Evolutionary conservation across 441 rosid genomes (phyloP), one percentile per base, ranked within the genome.

Genomic region (Gossypium davidsonii): DNA sequence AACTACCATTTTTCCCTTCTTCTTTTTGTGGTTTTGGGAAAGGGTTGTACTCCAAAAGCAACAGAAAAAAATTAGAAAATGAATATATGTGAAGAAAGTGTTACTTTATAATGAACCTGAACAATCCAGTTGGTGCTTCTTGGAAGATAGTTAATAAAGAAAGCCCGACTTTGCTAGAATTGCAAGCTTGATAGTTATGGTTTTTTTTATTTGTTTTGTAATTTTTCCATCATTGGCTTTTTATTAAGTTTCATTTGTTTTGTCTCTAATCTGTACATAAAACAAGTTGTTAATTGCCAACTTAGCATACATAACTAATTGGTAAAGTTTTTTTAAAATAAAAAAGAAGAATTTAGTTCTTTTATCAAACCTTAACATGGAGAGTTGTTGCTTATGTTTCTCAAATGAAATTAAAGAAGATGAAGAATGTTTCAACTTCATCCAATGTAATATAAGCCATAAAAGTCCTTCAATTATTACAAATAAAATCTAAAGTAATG

Each of bases 81-180:
- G 10, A 59, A 10, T 20, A 61, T 17, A 31, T 59, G 37, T 51
- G 15, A 34, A 59, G 34, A 75, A 68, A 71, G 28, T 57, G 20
- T 70, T 56, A 77, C 77, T 83, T 78, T 73, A 44, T 44, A 56
- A 53, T 71, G 79, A 83, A 77, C 65, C 53, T 75, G 67, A 70
- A 78, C 48, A 69, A 67, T 28, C 8, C 21, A 76, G 71, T 67
- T 57, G 84, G 81, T 80, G 60, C 51, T 9, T 58, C 55, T 44
- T 42, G 44, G 58, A 58, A 55, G 55, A 64, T 39, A 57, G 2
- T 71, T 17, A 51, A 61, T 14, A 72, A 73, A 80, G 21, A 14
- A 60, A 64, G 73, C 23, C 77, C 77, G 28, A 68, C 87, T 80
- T 85, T 82, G 83, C 90, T 79, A 80, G 42, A 34, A 34, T 34